Percentiles rank a stretch among this genome's conserved stretches.
Conservation (phyloP, 148 eudicot species). For the Pharnaceum exiguum region DNA sequence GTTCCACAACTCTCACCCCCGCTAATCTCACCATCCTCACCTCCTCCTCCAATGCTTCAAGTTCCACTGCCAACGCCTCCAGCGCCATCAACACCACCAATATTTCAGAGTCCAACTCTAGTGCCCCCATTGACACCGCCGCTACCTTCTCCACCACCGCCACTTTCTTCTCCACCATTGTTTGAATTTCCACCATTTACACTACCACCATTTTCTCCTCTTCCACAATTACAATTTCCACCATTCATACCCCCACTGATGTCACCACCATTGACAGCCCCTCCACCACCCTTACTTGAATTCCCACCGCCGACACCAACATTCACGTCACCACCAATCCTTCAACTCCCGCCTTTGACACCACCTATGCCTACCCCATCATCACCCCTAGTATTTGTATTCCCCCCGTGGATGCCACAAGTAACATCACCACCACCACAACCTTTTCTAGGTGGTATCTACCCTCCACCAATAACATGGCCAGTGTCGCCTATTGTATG, state of each 20-base stretch:
- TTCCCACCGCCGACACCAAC: no score
- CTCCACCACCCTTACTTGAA: no score
- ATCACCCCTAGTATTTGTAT: no score
- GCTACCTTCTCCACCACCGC: neutral
- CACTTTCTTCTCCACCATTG: neutral
- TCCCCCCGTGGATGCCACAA: constrained; percentile 24
- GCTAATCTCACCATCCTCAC: neutral
- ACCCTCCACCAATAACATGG: constrained; percentile 25
- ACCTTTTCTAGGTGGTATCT: neutral
- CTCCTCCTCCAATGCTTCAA: constrained; percentile 7
- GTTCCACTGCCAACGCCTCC: no score
- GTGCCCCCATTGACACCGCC: neutral
- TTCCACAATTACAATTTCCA: constrained; percentile 8
- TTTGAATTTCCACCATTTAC: constrained; percentile 2
- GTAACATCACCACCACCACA: constrained; percentile 13
- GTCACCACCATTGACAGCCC: constrained; percentile 12
- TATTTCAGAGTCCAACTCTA: neutral
- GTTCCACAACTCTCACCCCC: constrained; percentile 6
- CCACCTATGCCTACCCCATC: constrained; percentile 22
- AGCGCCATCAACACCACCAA: constrained; percentile 12
- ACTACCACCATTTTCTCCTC: no score
- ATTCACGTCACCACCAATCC: no score
- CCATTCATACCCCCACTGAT: constrained; percentile 20
- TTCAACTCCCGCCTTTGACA: no score
- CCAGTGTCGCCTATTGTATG: constrained; percentile 15